phyloP scores from a whole-genome alignment of 1,139 yeast genomes.

The Hyphopichia burtonii region DNA sequence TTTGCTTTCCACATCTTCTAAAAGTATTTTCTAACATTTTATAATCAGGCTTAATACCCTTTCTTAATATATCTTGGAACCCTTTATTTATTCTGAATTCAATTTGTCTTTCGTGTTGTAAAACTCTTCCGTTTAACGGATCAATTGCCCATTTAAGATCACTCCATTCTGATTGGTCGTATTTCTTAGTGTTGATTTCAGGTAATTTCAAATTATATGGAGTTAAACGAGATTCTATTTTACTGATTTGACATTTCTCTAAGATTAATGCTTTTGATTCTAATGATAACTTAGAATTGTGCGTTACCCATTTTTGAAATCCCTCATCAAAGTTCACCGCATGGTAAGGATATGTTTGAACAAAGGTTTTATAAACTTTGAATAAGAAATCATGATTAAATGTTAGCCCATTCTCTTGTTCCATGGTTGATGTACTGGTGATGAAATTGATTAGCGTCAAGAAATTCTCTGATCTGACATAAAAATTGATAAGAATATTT shows the following conservation, averaged over 20 bases:
- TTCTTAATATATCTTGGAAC: slow-evolving; percentile 29
- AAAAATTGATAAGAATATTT: slow-evolving; percentile 23
- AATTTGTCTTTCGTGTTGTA: slow-evolving; percentile 22
- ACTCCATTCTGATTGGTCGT: slow-evolving; percentile 21
- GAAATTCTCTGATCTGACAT: slow-evolving; percentile 24
- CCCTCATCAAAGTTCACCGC: slow-evolving; percentile 22
- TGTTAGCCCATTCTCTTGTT: slow-evolving; percentile 8
- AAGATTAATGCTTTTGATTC: slow-evolving; percentile 9
- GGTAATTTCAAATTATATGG: slow-evolving; percentile 25
- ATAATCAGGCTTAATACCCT: slow-evolving; percentile 39
- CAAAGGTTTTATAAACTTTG: slow-evolving; percentile 28
- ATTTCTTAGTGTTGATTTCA: slow-evolving; percentile 13
- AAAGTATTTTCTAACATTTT: slow-evolving; percentile 31
- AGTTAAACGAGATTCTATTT: slow-evolving; percentile 27
- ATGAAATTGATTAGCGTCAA: slow-evolving; percentile 22
- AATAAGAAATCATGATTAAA: slow-evolving; percentile 22
- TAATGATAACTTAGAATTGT: slow-evolving; percentile 5
- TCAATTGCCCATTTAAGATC: slow-evolving; percentile 15
- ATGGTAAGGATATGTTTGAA: slow-evolving; percentile 34
- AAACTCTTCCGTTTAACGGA: slow-evolving; percentile 11
- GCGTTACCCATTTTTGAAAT: slow-evolving; percentile 25
- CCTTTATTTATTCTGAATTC: slow-evolving; percentile 36
- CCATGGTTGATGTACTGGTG: slow-evolving; percentile 16
- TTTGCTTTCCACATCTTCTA: slow-evolving; percentile 20
- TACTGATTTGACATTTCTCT: slow-evolving; percentile 17